phyloP scores from a whole-genome alignment of 2,329 filamentous ascomycete genomes.

The Thermothelomyces thermophilus region DNA sequence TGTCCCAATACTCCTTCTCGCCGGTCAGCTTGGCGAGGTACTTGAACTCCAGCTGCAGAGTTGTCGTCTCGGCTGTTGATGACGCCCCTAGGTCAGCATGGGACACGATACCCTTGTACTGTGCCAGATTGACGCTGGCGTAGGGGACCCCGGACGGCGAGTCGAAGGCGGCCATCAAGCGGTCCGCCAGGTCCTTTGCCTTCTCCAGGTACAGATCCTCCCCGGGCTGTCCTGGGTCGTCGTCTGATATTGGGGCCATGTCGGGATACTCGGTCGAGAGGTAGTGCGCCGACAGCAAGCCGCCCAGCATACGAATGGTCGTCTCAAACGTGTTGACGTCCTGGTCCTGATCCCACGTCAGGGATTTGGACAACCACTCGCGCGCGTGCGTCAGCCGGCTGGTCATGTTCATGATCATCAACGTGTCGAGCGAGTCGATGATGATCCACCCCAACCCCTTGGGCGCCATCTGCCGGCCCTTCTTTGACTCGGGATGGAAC shows the following conservation, averaged over 20 bases:
- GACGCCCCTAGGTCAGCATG: slow-evolving; percentile 82
- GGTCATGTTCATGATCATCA: slow-evolving; percentile 98
- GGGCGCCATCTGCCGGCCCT: slow-evolving; percentile 74
- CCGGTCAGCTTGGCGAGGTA: slow-evolving; percentile 93
- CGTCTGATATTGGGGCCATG: slow-evolving; percentile 66
- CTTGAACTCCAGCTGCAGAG: slow-evolving; percentile 91
- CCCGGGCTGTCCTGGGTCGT: slow-evolving; percentile 64
- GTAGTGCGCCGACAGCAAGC: slow-evolving; percentile 88
- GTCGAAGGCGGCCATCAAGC: slow-evolving; percentile 81
- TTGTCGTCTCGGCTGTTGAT: slow-evolving; percentile 89
- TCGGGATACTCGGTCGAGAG: slow-evolving; percentile 76
- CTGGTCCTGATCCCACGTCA: slow-evolving; percentile 86
- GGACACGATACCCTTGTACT: slow-evolving; percentile 67
- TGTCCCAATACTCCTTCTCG: slow-evolving; percentile 87
- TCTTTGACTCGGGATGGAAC: slow-evolving; percentile 77
- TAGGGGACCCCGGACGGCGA: slow-evolving; percentile 80
- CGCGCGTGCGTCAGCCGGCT: slow-evolving; percentile 75
- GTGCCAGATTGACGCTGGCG: slow-evolving; percentile 82
- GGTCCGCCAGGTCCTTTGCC: slow-evolving; percentile 84
- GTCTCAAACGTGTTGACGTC: slow-evolving; percentile 98
- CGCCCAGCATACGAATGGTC: slow-evolving; percentile 94
- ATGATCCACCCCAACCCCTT: slow-evolving; percentile 97
- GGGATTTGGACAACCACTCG: slow-evolving; percentile 75
- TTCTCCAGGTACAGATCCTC: slow-evolving; percentile 96
- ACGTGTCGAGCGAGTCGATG: slow-evolving; percentile 87